phyloP scores from a whole-genome alignment of 2,329 filamentous ascomycete genomes.

The Fusarium verrucosum region DNA sequence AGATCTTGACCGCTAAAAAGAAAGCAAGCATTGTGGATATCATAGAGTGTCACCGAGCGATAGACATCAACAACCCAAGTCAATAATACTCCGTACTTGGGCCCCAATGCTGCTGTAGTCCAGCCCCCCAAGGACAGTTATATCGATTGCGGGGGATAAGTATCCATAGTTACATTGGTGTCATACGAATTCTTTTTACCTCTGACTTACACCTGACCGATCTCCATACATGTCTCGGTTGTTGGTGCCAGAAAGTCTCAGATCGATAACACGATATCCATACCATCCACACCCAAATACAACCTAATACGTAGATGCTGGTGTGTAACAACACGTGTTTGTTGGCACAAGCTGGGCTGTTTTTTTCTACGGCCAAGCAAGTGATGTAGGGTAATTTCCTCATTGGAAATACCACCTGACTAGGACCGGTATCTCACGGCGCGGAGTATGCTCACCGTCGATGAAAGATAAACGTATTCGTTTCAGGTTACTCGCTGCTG shows the following conservation, averaged over 20 bases:
- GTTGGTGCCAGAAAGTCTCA: constrained; percentile 29
- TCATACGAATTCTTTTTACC: constrained; percentile 3
- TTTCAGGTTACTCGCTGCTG: constrained; percentile 29
- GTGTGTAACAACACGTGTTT: constrained; percentile 26
- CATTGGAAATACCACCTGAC: constrained; percentile 8
- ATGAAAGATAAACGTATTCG: constrained; percentile 23
- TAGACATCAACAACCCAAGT: constrained; percentile 7
- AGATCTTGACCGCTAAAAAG: constrained; percentile 39
- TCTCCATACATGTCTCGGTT: constrained; percentile 23
- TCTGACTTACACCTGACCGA: constrained; percentile 5
- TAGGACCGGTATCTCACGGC: not conserved
- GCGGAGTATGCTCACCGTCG: constrained; percentile 4
- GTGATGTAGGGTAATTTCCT: constrained; percentile 4
- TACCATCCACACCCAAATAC: constrained; percentile 1
- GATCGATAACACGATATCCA: constrained; percentile 6
- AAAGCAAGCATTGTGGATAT: constrained; percentile 29
- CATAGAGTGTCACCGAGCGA: constrained; percentile 11
- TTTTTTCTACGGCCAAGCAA: constrained; percentile 6
- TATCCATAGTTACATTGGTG: constrained; percentile 6
- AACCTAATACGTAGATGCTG: constrained; percentile 8
- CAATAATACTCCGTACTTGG: constrained; percentile 15
- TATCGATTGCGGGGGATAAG: constrained; percentile 31
- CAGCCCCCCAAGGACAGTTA: constrained; percentile 14
- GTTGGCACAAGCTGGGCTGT: constrained; percentile 11
- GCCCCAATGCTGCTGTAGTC: constrained; percentile 18